Evolutionary conservation across 805 yeast genomes (phyloP).

Genomic region (Suhomyces vadensis): DNA sequence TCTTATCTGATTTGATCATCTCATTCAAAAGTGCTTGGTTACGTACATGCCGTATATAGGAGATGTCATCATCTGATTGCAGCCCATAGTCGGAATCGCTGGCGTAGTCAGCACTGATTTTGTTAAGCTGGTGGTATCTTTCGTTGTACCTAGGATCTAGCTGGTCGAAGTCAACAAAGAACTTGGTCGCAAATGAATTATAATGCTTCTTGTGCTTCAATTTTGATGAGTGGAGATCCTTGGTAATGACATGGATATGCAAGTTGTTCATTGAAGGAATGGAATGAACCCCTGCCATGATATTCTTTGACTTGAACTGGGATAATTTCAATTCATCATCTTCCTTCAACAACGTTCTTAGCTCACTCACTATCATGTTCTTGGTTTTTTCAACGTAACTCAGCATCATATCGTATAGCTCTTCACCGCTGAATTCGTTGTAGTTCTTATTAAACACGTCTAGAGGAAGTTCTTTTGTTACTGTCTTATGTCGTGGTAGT

Average conservation of each 20-base stretch:
- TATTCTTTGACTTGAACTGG: conserved; percentile 25
- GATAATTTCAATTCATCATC: conserved; percentile 7
- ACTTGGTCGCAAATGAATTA: conserved; percentile 65
- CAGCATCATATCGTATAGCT: conserved; percentile 26
- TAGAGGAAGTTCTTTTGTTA: conserved; percentile 53
- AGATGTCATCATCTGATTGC: conserved; percentile 4
- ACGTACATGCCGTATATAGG: conserved; percentile 8
- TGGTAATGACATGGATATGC: conserved; percentile 72
- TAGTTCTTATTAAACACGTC: conserved; percentile 42
- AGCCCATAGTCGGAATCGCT: conserved; percentile 12
- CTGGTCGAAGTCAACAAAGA: conserved; percentile 58
- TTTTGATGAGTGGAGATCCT: conserved; percentile 55
- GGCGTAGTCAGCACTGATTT: conserved; percentile 6
- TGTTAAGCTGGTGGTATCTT: conserved; percentile 3
- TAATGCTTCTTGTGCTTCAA: conserved; percentile 67
- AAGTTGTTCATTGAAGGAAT: conserved; percentile 68
- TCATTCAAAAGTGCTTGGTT: conserved; percentile 12
- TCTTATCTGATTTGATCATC: not conserved
- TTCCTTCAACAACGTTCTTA: conserved; percentile 16
- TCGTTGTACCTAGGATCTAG: conserved; percentile 29
- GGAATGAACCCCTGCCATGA: conserved; percentile 66
- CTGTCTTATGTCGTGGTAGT: conserved; percentile 48
- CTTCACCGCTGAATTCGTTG: conserved; percentile 12
- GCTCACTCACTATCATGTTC: conserved; percentile 23
- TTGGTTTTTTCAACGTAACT: conserved; percentile 41